These are phyloP conservation scores for Fusarium sp. DNA, from an alignment of 2,329 filamentous ascomycete genomes.

Conservation along the genomic window DNA sequence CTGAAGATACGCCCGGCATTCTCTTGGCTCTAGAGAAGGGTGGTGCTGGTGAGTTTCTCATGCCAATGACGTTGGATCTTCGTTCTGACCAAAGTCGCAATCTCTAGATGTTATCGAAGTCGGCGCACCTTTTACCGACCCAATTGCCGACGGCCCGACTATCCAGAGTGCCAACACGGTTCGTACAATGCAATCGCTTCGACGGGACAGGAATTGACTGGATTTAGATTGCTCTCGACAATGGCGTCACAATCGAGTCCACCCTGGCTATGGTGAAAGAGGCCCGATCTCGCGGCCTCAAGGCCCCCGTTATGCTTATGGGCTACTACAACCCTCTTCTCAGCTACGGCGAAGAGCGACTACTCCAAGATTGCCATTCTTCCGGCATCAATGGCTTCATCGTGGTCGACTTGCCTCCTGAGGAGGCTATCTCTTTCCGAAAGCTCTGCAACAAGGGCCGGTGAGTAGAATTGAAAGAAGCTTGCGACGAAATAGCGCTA, in stretches of 20 bases:
- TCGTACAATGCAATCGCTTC: constrained; percentile 50
- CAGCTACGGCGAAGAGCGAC: constrained; percentile 90
- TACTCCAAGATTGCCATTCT: constrained; percentile 84
- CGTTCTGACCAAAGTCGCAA: constrained; percentile 18
- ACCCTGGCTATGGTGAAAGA: constrained; percentile 86
- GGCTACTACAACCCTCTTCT: constrained; percentile 98
- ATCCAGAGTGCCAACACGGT: constrained; percentile 95
- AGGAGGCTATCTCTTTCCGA: constrained; percentile 94
- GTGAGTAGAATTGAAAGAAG: constrained; percentile 57
- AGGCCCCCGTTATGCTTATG: constrained; percentile 90
- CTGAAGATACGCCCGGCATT: constrained; percentile 84
- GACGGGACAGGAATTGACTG: constrained; percentile 19
- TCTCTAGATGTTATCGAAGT: constrained; percentile 86
- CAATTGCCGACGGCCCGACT: constrained; percentile 96
- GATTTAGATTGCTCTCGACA: constrained; percentile 75
- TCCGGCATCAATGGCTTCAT: constrained; percentile 96
- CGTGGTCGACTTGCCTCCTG: constrained; percentile 92
- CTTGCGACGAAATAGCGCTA: neutral
- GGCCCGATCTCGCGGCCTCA: constrained; percentile 80
- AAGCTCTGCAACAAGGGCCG: constrained; percentile 82
- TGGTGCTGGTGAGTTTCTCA: constrained; percentile 76
- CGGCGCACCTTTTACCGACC: constrained; percentile 96
- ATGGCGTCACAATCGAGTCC: constrained; percentile 85
- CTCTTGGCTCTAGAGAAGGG: constrained; percentile 91
- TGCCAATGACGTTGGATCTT: constrained; percentile 12